Conservation (phyloP, 192 early-diverging fungal genomes). For the Backusella tuberculispora region DNA sequence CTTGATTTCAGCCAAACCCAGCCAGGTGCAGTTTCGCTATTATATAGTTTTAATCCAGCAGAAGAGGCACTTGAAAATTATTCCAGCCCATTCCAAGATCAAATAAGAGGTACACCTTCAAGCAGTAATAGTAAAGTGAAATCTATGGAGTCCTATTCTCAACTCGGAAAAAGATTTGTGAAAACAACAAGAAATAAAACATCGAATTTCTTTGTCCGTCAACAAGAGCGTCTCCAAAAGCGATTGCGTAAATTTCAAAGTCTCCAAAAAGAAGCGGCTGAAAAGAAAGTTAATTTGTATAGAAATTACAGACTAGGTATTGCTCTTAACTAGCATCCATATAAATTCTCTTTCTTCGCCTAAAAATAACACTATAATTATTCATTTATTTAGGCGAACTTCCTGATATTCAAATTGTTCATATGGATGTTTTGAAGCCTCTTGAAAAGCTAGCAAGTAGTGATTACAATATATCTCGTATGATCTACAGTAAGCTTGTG, state of each 20-base stretch:
- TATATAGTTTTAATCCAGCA: not conserved
- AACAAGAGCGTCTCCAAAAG: slow-evolving; percentile 48
- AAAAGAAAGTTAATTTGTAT: slow-evolving; percentile 60
- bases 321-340: not conserved
- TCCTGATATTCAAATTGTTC: slow-evolving; percentile 77
- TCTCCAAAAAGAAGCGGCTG: slow-evolving; percentile 50
- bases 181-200: not conserved
- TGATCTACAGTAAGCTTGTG: slow-evolving; percentile 47
- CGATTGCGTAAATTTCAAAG: slow-evolving; percentile 29
- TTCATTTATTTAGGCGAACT: slow-evolving; percentile 52
- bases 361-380: not conserved
- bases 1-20: slow-evolving; percentile 53
- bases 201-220: slow-evolving; percentile 45
- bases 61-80: not conserved
- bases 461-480: slow-evolving; percentile 65
- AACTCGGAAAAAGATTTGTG: slow-evolving; percentile 21
- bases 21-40: slow-evolving; percentile 30
- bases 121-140: not conserved
- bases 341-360: too few relatives aligned
- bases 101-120: not conserved
- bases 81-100: not conserved
- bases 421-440: slow-evolving; percentile 69
- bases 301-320: slow-evolving; percentile 62
- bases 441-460: slow-evolving; percentile 58
- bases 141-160: slow-evolving; percentile 13